Conservation (phyloP, 495 filamentous ascomycete genomes). For the Pseudomonodictys pantanalensis region DNA sequence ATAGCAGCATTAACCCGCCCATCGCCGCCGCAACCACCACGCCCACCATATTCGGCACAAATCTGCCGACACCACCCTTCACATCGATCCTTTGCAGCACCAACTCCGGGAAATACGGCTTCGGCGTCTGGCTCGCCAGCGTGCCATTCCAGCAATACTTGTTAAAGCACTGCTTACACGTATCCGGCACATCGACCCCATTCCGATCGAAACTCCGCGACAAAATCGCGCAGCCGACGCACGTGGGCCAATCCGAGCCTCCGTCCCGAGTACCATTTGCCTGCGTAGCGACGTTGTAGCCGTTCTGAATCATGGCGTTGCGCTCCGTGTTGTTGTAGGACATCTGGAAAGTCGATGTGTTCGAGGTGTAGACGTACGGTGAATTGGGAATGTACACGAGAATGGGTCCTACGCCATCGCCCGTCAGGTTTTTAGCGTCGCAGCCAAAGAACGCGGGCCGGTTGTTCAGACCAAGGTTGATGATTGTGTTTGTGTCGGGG, state of each 20-base stretch:
- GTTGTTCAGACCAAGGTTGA: constrained; percentile 80
- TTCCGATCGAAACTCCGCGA: constrained; percentile 68
- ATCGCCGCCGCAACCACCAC: not conserved
- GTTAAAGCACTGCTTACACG: constrained; percentile 71
- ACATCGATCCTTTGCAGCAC: constrained; percentile 14
- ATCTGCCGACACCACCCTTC: constrained; percentile 15
- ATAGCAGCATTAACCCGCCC: not conserved
- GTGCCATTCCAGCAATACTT: constrained; percentile 89
- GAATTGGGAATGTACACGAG: constrained; percentile 89
- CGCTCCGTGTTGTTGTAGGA: constrained; percentile 61
- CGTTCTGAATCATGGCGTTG: constrained; percentile 78
- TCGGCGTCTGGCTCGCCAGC: constrained; percentile 38
- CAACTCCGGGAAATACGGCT: constrained; percentile 10
- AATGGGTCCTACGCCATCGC: constrained; percentile 54
- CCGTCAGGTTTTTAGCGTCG: constrained; percentile 63
- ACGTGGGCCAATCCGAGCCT: constrained; percentile 62
- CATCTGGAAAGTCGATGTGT: constrained; percentile 69
- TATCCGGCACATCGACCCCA: constrained; percentile 57
- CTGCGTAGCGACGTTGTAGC: constrained; percentile 75
- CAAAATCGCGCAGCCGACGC: constrained; percentile 88
- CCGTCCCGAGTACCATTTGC: constrained; percentile 71
- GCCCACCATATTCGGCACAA: constrained; percentile 15
- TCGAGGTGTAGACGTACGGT: constrained; percentile 70
- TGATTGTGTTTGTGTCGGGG: constrained; percentile 80
- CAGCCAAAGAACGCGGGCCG: constrained; percentile 94